Percentiles rank a stretch among this genome's conserved stretches.
Conservation (phyloP, 2,329 filamentous ascomycete species). For the Penicillium brevicompactum region DNA sequence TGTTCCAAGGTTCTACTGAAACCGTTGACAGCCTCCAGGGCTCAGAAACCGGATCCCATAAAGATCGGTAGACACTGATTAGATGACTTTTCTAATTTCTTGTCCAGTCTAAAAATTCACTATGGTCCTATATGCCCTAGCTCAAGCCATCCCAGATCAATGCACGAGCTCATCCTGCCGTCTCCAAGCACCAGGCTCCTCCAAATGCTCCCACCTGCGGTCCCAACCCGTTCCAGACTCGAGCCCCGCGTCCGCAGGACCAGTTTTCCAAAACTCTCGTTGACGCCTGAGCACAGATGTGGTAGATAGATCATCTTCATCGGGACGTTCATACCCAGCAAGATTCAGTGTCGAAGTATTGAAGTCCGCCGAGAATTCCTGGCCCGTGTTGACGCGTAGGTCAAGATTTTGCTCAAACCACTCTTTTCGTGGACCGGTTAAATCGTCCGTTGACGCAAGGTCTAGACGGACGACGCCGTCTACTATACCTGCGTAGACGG, state of each 20-base stretch:
- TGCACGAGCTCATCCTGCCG: constrained; percentile 14
- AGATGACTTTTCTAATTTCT: background rate
- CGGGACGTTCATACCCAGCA: constrained; percentile 48
- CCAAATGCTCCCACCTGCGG: constrained; percentile 38
- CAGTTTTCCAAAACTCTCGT: constrained; percentile 29
- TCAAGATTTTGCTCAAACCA: constrained; percentile 40
- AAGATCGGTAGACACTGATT: too few species aligned
- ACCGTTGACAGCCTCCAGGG: too few species aligned
- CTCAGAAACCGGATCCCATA: too few species aligned
- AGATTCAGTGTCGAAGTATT: constrained; percentile 36
- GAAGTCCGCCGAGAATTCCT: background rate
- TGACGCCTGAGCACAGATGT: constrained; percentile 40
- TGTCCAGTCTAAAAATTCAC: background rate
- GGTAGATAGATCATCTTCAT: constrained; percentile 32
- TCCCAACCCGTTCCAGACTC: constrained; percentile 40
- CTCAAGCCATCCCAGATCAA: background rate
- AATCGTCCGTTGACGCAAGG: constrained; percentile 47
- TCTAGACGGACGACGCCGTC: constrained; percentile 47
- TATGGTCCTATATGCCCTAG: background rate
- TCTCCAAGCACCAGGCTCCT: constrained; percentile 34
- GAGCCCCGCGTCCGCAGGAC: constrained; percentile 18
- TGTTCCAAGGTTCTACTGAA: too few species aligned
- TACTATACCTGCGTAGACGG: constrained; percentile 48
- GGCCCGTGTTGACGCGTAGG: constrained; percentile 24
- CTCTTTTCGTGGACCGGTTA: constrained; percentile 29